Base-by-base conservation (phyloP, 106 monocot genomes). In the Phalaenopsis equestris region DNA sequence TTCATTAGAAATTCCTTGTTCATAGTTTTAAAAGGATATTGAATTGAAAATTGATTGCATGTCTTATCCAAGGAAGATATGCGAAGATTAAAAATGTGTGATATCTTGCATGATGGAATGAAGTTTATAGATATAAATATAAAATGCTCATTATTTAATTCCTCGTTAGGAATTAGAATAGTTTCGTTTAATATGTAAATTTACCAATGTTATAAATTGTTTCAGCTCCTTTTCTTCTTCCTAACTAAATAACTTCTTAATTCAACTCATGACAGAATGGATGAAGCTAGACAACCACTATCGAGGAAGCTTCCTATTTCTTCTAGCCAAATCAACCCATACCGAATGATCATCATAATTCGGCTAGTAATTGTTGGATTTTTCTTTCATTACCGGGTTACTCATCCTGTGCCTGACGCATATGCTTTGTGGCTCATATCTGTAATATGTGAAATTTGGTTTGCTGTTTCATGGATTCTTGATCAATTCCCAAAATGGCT, bases 401-500 rank as follows among this genome's bases (percentile, higher is more conserved):
- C 89, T 36, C 89, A 94, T 86, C 93, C 93, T 36, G 91, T 89
- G 57, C 76, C 83, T 68, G 91, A 94, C 79, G 93, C 93, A 61
- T 94, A 82, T 82, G 84, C 79, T 23, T 64, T 94, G 73, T 94
- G 93, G 93, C 91, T 94, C 38, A 82, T 86, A 47, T 93, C 93
- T 81, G 93, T 93, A 38, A 91, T 93, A 11, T 93, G 93, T 78
- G 93, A 93, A 77, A 91, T 93, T 21, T 93, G 93, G 93, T 93
- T 93, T 89, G 93, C 89, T 39, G 46, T 89, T 67, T 93, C 93
- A 39, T 93, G 93, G 93, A 93, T 93, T 81, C 90, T 93, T 56
- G 93, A 93, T 86, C 93, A 93, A 79, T 93, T 93, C 56, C 93
- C 93, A n/a, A 93, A 93, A 77, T 93, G 93, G 93, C 82, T 89